Evolutionary conservation across 805 yeast species (phyloP), one percentile per base, ranked within the genome.

Genomic region (Kazachstania psychrophila): DNA sequence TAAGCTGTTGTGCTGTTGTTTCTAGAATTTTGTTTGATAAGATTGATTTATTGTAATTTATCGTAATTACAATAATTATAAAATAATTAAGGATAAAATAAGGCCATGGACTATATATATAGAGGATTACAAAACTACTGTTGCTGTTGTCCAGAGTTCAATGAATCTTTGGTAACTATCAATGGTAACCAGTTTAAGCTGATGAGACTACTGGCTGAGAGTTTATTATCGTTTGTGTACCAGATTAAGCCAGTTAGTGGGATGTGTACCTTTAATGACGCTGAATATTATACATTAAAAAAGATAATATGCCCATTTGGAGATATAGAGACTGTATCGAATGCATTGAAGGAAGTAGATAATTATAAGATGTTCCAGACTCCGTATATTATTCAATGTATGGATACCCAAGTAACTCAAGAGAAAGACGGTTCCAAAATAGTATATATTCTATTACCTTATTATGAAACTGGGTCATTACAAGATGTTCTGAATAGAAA

Each of bases 221-320:
- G 95, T 2, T 94, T 92, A 11, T 82, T 81, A 53, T 79, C 94
- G 0, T 86, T 81, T 48, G 95, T 85, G 7, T 88, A 88, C 52
- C 64, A 86, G 16, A 94, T 87, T 3, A 68, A 75, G 44, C 64
- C 66, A 30, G 56, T 65, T 18, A 47, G 54, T 9, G 62, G 67
- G 4, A 19, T 17, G 8, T 11, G 13, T 10, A 33, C 33, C 14
- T 18, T 23, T 22, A 31, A 18, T 16, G 28, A 24, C 6, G 12
- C 31, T 4, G 6, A 8, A 22, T 17, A 23, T 30, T 83, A 75
- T 51, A 95, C 95, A 3, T 62, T 88, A 52, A 88, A 88, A 64
- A 82, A 83, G 63, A 83, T 86, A 37, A 66, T 88, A 42, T 87
- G 96, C 58, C 87, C 94, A 2, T 83, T 79, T 59, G 95, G 95